Percentiles rank a stretch among this genome's conserved stretches.
Evolutionary conservation across 2,329 filamentous ascomycete genomes (phyloP).

Genomic region (Trichoderma gracile): DNA sequence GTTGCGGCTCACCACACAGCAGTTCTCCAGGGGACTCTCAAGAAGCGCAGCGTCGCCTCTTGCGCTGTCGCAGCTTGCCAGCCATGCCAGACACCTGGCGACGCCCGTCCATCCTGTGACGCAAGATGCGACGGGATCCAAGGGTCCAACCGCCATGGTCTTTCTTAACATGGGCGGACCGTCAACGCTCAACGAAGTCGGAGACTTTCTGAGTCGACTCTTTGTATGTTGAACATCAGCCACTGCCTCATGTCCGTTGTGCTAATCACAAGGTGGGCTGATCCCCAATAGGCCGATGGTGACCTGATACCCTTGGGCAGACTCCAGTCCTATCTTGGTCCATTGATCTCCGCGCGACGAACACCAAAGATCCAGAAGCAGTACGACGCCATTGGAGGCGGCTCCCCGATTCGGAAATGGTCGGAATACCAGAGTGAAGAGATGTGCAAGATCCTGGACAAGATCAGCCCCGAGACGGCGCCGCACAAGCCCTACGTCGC

Average conservation of each 20-base stretch:
- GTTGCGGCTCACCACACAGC: constrained; percentile 36
- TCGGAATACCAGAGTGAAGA: constrained; percentile 90
- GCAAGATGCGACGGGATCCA: constrained; percentile 67
- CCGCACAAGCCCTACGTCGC: constrained; percentile 97
- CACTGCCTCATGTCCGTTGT: neutral
- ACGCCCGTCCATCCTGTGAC: constrained; percentile 70
- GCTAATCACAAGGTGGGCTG: constrained; percentile 1
- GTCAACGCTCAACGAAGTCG: constrained; percentile 82
- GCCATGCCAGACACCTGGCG: constrained; percentile 40
- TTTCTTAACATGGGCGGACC: constrained; percentile 99
- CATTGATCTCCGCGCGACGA: constrained; percentile 78
- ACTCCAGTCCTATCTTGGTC: constrained; percentile 86
- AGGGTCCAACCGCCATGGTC: constrained; percentile 94
- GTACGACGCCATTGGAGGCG: constrained; percentile 91
- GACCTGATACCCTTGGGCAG: constrained; percentile 95
- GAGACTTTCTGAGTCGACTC: constrained; percentile 82
- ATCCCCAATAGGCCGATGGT: constrained; percentile 69
- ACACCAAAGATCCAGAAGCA: constrained; percentile 97
- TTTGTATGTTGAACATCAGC: constrained; percentile 64
- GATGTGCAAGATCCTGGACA: constrained; percentile 97
- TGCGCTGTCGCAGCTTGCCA: constrained; percentile 35
- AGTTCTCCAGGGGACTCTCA: constrained; percentile 35
- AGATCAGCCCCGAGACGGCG: constrained; percentile 86
- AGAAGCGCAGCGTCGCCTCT: constrained; percentile 34
- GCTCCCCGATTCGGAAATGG: constrained; percentile 98